These are phyloP conservation scores for Fusarium goolgardi DNA, from an alignment of 2,329 filamentous ascomycete species.

Conservation along the genomic window DNA sequence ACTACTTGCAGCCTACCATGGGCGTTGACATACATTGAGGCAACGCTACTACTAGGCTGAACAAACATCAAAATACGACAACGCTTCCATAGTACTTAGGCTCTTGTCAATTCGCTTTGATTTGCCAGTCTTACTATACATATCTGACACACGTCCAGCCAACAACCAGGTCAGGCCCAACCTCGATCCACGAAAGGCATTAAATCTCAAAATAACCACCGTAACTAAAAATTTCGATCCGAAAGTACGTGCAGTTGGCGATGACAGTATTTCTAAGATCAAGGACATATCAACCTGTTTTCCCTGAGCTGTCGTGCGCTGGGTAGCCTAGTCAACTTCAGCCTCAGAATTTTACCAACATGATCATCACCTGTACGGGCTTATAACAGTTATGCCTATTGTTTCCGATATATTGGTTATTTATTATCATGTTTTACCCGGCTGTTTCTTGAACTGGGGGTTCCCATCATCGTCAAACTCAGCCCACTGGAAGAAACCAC, in stretches of 20 bases:
- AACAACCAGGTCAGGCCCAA: not conserved
- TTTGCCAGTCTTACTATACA: not conserved
- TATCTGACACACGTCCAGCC: not conserved
- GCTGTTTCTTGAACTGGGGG: slow-evolving; percentile 57
- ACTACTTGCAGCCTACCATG: not conserved
- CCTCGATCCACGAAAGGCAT: not conserved
- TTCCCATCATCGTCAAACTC: slow-evolving; percentile 88
- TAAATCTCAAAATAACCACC: not conserved
- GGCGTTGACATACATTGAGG: too few relatives aligned
- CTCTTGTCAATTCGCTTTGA: not conserved
- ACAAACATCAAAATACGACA: not conserved
- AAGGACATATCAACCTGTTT: not conserved
- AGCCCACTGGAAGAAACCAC: slow-evolving; percentile 86
- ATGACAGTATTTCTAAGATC: not conserved
- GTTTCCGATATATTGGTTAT: not conserved
- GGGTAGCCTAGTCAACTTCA: not conserved
- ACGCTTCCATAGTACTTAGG: not conserved
- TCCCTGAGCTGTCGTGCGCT: not conserved
- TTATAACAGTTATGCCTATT: too few relatives aligned
- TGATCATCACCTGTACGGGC: too few relatives aligned
- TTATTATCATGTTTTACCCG: not conserved
- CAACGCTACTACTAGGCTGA: not conserved
- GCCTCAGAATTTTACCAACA: not conserved
- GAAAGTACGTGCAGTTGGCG: not conserved
- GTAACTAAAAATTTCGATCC: too few relatives aligned